phyloP scores from a whole-genome alignment of 2,329 filamentous ascomycete genomes.

The Aureobasidium melanogenum region DNA sequence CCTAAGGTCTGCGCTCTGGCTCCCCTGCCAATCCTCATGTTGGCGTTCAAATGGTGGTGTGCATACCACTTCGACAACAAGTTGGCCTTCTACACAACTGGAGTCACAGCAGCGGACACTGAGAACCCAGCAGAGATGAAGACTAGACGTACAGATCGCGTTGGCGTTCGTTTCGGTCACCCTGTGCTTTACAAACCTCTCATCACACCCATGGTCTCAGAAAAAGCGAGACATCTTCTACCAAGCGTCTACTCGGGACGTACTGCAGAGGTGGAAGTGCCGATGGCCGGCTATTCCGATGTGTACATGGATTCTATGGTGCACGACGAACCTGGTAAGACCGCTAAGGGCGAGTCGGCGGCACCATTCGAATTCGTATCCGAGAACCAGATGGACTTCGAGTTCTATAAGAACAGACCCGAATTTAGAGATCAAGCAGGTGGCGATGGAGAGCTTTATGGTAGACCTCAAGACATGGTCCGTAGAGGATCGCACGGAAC shows the following conservation, averaged over 20 bases:
- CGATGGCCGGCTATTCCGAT: conserved; percentile 68
- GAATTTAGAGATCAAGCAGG: conserved; percentile 84
- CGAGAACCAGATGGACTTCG: conserved; percentile 78
- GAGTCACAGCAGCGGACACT: conserved; percentile 41
- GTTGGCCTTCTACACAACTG: conserved; percentile 70
- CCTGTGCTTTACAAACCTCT: conserved; percentile 82
- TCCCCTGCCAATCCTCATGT: conserved; percentile 68
- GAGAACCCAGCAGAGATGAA: conserved; percentile 31
- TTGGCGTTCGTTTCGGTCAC: conserved; percentile 76
- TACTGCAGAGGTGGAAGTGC: conserved; percentile 47
- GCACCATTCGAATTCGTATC: conserved; percentile 80
- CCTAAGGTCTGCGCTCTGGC: conserved; percentile 58
- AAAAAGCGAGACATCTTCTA: conserved; percentile 78
- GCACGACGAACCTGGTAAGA: conserved; percentile 48
- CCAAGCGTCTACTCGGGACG: conserved; percentile 80
- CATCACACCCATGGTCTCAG: conserved; percentile 91
- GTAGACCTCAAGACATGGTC: conserved; percentile 49
- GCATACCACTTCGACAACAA: conserved; percentile 64
- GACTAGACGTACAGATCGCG: conserved; percentile 52
- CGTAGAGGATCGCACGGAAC: conserved; percentile 53
- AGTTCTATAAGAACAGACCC: conserved; percentile 80
- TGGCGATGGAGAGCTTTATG: conserved; percentile 53
- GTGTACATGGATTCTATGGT: conserved; percentile 78
- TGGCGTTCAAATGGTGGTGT: conserved; percentile 84
- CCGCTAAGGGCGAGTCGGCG: conserved; percentile 35